Base-by-base conservation (phyloP, 805 yeast species). In the Priceomyces fermenticarens region DNA sequence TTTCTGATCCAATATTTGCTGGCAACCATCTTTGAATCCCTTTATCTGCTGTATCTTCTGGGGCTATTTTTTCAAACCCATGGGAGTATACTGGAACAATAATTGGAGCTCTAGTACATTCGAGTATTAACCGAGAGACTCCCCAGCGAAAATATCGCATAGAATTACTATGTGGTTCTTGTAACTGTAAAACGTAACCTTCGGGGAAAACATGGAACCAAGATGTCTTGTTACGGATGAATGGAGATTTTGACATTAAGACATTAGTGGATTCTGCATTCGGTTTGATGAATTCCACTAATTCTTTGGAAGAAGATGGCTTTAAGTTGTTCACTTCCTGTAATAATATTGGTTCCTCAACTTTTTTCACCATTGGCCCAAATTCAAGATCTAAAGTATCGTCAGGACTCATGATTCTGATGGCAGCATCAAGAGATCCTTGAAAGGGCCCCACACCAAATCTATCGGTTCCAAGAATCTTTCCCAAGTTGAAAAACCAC, bases 121-220 rank as follows among this genome's bases (percentile, higher is more conserved):
- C 99, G 41, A 93, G 63, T 4, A 93, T 73, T 50, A 90, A 58
- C 49, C 99, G 73, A 2, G 96, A 78, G 1, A 89, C 81, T 0
- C 99, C 99, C 98, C 98, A 91, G 57, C 87, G 84, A 72, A 93
- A 91, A 62, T 87, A 91, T 47, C 97, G 72, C 93, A 93, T 87
- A 3, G 97, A 88, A 49, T 88, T 85, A 37, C 76, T 72, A 57
- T 79, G 81, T 0, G 97, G 97, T 28, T 83, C 81, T 45, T 81
- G 75, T 36, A 87, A 60, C 60, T 93, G 99, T 39, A 91, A 76
- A 3, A 91, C 98, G 58, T 83, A 88, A 0, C 95, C 96, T 60
- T 91, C 99, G 0, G 99, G 99, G 62, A 88, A 91, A 3, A 89
- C 80, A 58, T 91, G 98, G 43, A 93, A 78, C 98, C 98, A 91